Conservation (phyloP, 345 rosid species). For the sweet orange (Citrus sinensis) region DVS_A1.0 CM039161.1:5397501-5398000, state of each 20-base stretch:
- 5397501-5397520: conserved; percentile 82
- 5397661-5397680: neutral
- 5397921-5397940: neutral
- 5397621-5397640: conserved; percentile 83
- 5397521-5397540: conserved; percentile 73
- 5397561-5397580: conserved; percentile 90
- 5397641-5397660: neutral
- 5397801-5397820: neutral
- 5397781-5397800: neutral
- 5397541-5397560: conserved; percentile 93
- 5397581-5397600: conserved; percentile 92
- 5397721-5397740: neutral
- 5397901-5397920: neutral
- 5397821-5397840: neutral
- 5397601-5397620: conserved; percentile 98
- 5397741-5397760: neutral
- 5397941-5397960: neutral
- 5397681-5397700: neutral
- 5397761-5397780: neutral
- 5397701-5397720: neutral
- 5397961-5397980: neutral
- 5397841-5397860: neutral
- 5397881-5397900: neutral
- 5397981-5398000: neutral
- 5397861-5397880: neutral